Conservation (phyloP, 331 rosid genomes). For the Acacia pycnantha region DNA sequence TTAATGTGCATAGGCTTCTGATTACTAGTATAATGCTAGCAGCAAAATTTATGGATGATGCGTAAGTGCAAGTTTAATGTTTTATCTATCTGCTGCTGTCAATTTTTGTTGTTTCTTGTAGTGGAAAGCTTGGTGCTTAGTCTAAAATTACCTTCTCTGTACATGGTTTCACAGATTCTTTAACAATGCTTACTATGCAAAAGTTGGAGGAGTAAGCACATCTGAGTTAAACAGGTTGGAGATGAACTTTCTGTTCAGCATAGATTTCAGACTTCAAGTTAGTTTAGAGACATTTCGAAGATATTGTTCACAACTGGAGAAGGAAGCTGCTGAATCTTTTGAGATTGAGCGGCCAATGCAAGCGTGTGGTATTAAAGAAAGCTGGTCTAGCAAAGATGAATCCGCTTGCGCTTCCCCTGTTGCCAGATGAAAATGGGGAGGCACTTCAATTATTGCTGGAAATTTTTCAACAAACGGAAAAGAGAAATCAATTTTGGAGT, state of each 20-base stretch:
- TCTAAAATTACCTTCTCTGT: not conserved
- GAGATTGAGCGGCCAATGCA: slow-evolving; percentile 86
- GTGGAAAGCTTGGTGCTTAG: not conserved
- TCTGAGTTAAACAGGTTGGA: slow-evolving; percentile 86
- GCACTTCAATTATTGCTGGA: slow-evolving; percentile 14
- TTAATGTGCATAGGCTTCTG: slow-evolving; percentile 89
- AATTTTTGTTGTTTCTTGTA: not conserved
- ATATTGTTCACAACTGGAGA: slow-evolving; percentile 71
- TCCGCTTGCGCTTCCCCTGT: slow-evolving; percentile 59
- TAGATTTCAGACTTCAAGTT: slow-evolving; percentile 93
- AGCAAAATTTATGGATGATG: slow-evolving; percentile 87
- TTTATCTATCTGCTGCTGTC: not conserved
- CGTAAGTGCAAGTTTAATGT: slow-evolving; percentile 54
- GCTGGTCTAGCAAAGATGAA: slow-evolving; percentile 78
- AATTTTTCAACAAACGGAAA: slow-evolving; percentile 15
- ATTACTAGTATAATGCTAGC: slow-evolving; percentile 93
- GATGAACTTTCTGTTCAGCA: slow-evolving; percentile 71
- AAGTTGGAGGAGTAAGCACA: slow-evolving; percentile 91
- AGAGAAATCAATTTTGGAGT: slow-evolving; percentile 7
- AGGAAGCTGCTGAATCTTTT: slow-evolving; percentile 53
- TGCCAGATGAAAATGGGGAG: slow-evolving; percentile 52
- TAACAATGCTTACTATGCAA: slow-evolving; percentile 96
- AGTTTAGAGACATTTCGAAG: slow-evolving; percentile 68
- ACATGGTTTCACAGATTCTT: slow-evolving; percentile 66
- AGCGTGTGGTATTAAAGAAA: slow-evolving; percentile 71